Percentiles rank a stretch among this genome's conserved stretches.
Evolutionary conservation across 176 grass and related monocot species (phyloP).

Genomic region (Elymus sibiricus): DNA sequence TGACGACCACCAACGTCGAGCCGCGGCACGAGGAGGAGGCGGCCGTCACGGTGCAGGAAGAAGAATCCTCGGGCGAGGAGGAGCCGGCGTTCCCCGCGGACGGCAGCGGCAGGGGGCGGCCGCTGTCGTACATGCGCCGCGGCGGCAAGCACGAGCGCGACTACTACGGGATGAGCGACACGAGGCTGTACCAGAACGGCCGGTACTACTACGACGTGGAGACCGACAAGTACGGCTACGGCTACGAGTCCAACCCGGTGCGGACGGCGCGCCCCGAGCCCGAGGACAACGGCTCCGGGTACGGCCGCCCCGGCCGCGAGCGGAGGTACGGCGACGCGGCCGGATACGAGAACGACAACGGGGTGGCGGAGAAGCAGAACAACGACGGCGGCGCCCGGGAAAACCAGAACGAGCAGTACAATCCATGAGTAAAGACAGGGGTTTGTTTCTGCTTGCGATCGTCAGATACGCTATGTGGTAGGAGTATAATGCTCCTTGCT

Average conservation of each 20-base stretch:
- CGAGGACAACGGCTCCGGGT: conserved; percentile 26
- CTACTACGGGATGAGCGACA: conserved; percentile 57
- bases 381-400: not conserved
- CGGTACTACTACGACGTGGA: conserved; percentile 54
- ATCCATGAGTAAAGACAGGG: conserved; percentile 14
- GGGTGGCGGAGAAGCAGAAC: not conserved
- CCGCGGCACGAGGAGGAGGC: not conserved
- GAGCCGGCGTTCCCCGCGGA: conserved; percentile 1
- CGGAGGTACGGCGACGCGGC: not conserved
- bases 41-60: not conserved
- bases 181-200: conserved; percentile 52
- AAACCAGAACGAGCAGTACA: conserved; percentile 16
- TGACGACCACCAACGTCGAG: conserved; percentile 25
- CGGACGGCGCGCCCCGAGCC: conserved; percentile 2
- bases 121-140: conserved; percentile 13
- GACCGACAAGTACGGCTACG: conserved; percentile 47
- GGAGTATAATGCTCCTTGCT: not conserved
- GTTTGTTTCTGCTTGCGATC: not conserved
- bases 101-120: conserved; percentile 44
- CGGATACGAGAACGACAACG: not conserved
- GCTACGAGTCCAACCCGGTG: conserved; percentile 42
- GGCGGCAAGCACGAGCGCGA: not conserved
- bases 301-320: conserved; percentile 4
- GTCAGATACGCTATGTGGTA: not conserved
- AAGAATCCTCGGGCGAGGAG: not conserved